These are phyloP conservation scores for Saccharum officinarum DNA, from an alignment of 176 grass and related monocot genomes.

Conservation along the genomic window DNA sequence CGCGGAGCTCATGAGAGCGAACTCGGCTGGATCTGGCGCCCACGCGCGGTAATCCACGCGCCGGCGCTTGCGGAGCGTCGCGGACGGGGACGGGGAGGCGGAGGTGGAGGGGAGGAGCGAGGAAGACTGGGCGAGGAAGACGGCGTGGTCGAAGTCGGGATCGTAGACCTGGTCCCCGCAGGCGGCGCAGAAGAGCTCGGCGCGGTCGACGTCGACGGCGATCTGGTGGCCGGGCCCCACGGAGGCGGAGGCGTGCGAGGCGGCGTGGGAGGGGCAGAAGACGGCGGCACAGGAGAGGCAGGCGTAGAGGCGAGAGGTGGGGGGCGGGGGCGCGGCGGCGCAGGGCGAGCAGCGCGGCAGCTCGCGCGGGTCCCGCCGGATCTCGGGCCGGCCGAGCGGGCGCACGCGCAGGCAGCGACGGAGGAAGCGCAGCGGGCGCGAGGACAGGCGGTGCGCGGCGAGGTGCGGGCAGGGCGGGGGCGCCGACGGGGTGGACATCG, in stretches of 20 bases:
- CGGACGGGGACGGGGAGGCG: background rate
- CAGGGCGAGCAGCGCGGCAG: conserved; percentile 65
- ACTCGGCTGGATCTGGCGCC: conserved; percentile 72
- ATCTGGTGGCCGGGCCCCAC: conserved; percentile 73
- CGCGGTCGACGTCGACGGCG: conserved; percentile 86
- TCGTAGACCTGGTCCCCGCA: conserved; percentile 96
- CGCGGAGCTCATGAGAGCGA: conserved; percentile 59
- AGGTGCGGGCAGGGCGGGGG: conserved; percentile 82
- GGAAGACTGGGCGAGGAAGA: conserved; percentile 67
- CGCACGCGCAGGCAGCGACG: conserved; percentile 72
- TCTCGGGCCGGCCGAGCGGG: conserved; percentile 71
- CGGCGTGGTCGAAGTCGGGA: conserved; percentile 79
- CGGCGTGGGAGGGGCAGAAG: conserved; percentile 69
- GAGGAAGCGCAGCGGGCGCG: conserved; percentile 70
- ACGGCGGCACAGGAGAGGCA: conserved; percentile 79
- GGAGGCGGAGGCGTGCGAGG: conserved; percentile 43
- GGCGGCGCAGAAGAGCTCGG: conserved; percentile 84
- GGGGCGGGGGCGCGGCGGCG: conserved; percentile 23
- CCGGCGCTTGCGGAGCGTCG: conserved; percentile 51
- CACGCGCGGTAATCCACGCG: conserved; percentile 76
- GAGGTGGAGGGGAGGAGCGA: conserved; percentile 38
- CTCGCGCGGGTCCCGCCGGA: conserved; percentile 67
- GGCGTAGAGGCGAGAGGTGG: conserved; percentile 57
- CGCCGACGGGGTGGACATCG: conserved; percentile 43
- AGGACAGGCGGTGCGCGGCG: conserved; percentile 55